Conservation (phyloP, 805 yeast species). For the Wickerhamomyces hampshirensis region DNA sequence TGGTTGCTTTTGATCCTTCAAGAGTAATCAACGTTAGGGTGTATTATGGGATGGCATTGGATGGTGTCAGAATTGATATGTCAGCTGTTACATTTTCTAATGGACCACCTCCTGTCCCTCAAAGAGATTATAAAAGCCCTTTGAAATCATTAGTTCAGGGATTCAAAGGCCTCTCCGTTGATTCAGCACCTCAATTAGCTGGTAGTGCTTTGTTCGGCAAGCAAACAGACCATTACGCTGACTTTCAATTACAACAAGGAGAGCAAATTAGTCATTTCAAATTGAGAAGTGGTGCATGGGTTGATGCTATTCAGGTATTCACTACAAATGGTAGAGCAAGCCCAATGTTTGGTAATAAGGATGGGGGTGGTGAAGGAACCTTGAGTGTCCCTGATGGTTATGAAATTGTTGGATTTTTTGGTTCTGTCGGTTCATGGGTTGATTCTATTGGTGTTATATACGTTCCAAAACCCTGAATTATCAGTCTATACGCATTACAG, state of each 20-base stretch:
- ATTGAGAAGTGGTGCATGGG: constrained; percentile 79
- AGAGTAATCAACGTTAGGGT: constrained; percentile 52
- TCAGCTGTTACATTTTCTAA: constrained; percentile 15
- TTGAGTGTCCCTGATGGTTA: constrained; percentile 63
- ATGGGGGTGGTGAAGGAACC: constrained; percentile 60
- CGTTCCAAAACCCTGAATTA: constrained; percentile 21
- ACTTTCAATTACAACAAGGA: constrained; percentile 48
- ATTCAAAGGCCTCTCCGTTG: constrained; percentile 12
- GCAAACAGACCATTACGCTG: constrained; percentile 46
- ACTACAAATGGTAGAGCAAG: constrained; percentile 53
- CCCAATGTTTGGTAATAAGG: constrained; percentile 58
- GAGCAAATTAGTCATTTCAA: constrained; percentile 59
- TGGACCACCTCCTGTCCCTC: constrained; percentile 43
- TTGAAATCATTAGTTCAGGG: constrained; percentile 23
- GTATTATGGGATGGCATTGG: constrained; percentile 72
- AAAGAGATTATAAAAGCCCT: constrained; percentile 37
- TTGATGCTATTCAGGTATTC: constrained; percentile 77
- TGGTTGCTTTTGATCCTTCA: constrained; percentile 32
- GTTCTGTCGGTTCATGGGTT: constrained; percentile 65
- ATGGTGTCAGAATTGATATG: constrained; percentile 60
- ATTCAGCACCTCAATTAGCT: not conserved
- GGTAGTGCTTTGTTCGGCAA: constrained; percentile 41
- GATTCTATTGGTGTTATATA: constrained; percentile 71
- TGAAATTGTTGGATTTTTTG: constrained; percentile 64
- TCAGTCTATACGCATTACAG: not conserved